Conservation (phyloP, 2,329 filamentous ascomycete species). For the Neophaeococcomyces mojaviensis region DNA sequence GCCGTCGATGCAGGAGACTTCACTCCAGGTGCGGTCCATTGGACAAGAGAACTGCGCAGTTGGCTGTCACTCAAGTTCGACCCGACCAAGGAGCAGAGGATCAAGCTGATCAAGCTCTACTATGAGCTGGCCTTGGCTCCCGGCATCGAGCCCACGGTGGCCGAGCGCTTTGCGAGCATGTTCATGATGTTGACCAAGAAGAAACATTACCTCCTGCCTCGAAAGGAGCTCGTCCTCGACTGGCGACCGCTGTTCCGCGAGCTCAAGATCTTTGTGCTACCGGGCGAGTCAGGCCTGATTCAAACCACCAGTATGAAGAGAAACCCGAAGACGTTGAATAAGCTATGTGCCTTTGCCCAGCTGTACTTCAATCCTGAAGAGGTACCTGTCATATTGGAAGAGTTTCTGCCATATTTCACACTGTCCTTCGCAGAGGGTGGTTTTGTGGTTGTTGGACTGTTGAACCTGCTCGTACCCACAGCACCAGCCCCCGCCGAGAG, state of each 20-base stretch:
- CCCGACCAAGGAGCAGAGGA: constrained; percentile 73
- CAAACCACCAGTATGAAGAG: constrained; percentile 57
- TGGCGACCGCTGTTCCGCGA: constrained; percentile 92
- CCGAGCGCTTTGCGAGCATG: constrained; percentile 94
- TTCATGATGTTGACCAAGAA: constrained; percentile 92
- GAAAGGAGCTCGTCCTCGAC: constrained; percentile 82
- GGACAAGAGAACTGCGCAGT: constrained; percentile 90
- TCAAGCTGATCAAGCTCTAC: constrained; percentile 81
- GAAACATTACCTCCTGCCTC: constrained; percentile 88
- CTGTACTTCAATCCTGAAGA: constrained; percentile 87
- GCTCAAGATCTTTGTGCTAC: constrained; percentile 81
- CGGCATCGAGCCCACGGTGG: constrained; percentile 70
- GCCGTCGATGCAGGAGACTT: constrained; percentile 89
- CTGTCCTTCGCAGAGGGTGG: constrained; percentile 87
- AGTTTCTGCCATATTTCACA: constrained; percentile 80
- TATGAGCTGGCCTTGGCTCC: constrained; percentile 89
- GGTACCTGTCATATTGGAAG: constrained; percentile 70
- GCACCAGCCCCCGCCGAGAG: constrained; percentile 65
- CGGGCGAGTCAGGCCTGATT: constrained; percentile 64
- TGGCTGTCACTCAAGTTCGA: constrained; percentile 98
- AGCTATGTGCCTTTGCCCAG: constrained; percentile 83
- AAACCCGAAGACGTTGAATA: constrained; percentile 68
- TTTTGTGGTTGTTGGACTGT: constrained; percentile 80
- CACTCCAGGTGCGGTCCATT: constrained; percentile 84
- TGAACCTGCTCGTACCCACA: constrained; percentile 85